Evolutionary conservation across 108 stramenopile species (phyloP).

Genomic region (Stephanodiscus triporus): DNA sequence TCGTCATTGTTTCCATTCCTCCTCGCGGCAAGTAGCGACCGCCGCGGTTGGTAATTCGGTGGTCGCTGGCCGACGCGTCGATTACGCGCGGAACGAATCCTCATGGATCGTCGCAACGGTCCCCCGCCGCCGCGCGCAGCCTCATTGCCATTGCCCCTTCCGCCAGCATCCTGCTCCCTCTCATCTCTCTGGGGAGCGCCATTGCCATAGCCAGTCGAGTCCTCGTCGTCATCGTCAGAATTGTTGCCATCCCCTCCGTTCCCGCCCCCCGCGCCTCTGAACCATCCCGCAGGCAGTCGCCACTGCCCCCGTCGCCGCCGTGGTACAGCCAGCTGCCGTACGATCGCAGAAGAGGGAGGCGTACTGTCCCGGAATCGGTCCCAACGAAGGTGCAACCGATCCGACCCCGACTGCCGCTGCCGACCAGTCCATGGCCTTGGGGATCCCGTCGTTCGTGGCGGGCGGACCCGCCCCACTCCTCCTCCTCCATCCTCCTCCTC

Average conservation of each 20-base stretch:
- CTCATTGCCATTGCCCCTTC: slow-evolving; percentile 9
- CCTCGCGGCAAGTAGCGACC: slow-evolving; percentile 3
- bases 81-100: slow-evolving; percentile 14
- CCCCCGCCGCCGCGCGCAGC: slow-evolving; percentile 2
- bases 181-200: slow-evolving; percentile 8
- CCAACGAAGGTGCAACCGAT: no score
- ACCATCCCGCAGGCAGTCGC: background rate
- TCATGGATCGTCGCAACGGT: slow-evolving; percentile 14
- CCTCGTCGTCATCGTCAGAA: slow-evolving; percentile 31
- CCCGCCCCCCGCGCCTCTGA: slow-evolving; percentile 15
- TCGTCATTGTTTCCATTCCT: slow-evolving; percentile 11
- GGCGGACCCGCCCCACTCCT: no score
- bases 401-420: no score
- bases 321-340: background rate
- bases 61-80: background rate
- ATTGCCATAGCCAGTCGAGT: slow-evolving; percentile 11
- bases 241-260: slow-evolving; percentile 32
- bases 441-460: no score
- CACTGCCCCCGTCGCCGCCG: background rate
- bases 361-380: background rate
- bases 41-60: slow-evolving; percentile 1
- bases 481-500: background rate
- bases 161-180: background rate
- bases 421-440: no score
- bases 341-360: background rate